Conservation (phyloP, 176 grass and related monocot species). For the Rhynchospora breviuscula region DNA sequence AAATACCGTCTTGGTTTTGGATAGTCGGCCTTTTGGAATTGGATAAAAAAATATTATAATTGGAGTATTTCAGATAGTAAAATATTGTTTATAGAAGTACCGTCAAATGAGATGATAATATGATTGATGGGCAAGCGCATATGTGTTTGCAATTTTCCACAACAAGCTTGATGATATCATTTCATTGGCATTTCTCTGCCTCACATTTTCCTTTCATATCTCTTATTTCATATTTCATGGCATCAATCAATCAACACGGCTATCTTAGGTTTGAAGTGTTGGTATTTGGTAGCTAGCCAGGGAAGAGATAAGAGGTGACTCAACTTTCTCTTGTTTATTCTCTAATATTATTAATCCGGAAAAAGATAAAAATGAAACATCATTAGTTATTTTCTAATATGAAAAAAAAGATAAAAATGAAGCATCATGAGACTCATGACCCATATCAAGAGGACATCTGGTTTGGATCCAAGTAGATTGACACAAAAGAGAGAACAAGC, state of each 20-base stretch:
- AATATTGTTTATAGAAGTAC: not conserved
- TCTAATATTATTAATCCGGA: constrained; percentile 3
- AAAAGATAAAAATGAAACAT: not conserved
- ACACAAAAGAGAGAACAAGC: not conserved
- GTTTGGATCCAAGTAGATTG: constrained; percentile 6
- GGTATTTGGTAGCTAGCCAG: constrained; percentile 3
- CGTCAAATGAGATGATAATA: not conserved
- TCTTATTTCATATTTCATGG: not conserved
- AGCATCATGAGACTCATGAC: constrained; percentile 20
- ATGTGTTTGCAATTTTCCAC: not conserved
- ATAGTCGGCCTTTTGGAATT: no score
- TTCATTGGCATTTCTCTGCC: not conserved
- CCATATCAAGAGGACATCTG: not conserved
- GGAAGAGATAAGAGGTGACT: constrained; percentile 5
- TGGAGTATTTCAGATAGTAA: no score
- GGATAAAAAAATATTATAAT: no score
- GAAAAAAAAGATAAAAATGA: not conserved
- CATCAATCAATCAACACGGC: not conserved
- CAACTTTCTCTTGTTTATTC: constrained; percentile 1
- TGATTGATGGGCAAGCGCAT: constrained; percentile 2
- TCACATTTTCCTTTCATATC: constrained; percentile 10
- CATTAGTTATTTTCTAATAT: not conserved
- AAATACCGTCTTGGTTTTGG: no score
- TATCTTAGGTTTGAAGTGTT: not conserved
- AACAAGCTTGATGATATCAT: not conserved